phyloP scores from a whole-genome alignment of 306 rosid species.

The Sicyos baderoa region DNA sequence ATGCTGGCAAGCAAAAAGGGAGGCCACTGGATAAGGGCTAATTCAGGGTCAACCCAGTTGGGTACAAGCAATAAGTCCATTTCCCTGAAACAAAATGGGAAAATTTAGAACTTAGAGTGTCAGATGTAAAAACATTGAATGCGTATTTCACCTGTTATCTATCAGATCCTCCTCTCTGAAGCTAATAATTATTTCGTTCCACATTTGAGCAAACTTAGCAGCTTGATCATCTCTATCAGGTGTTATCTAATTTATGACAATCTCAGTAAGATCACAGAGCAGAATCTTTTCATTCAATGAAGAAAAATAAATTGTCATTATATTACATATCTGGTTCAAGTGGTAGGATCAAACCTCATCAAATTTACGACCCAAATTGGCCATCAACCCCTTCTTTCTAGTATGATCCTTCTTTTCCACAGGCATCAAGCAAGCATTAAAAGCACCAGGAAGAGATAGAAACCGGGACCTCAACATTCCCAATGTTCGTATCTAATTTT shows the following conservation, averaged over 20 bases:
- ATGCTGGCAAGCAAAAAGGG: constrained; percentile 98
- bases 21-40: constrained; percentile 85
- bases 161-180: constrained; percentile 92
- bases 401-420: constrained; percentile 37
- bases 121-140: constrained; percentile 14
- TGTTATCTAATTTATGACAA: constrained; percentile 39
- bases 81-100: constrained; percentile 51
- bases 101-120: constrained; percentile 12
- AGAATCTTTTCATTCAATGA: not conserved
- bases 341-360: constrained; percentile 54
- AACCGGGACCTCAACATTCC: constrained; percentile 80
- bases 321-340: constrained; percentile 13
- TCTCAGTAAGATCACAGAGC: constrained; percentile 10
- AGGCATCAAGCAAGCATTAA: constrained; percentile 71
- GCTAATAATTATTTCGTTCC: constrained; percentile 81
- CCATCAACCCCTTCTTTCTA: constrained; percentile 54
- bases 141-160: constrained; percentile 49
- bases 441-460: constrained; percentile 77
- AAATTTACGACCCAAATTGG: constrained; percentile 53
- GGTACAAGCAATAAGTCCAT: constrained; percentile 90
- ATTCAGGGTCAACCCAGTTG: constrained; percentile 63
- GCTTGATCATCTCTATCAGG: constrained; percentile 55
- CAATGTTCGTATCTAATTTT: constrained; percentile 83
- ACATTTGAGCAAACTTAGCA: constrained; percentile 86
- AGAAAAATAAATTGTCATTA: constrained; percentile 8